Evolutionary conservation across 1,139 yeast species (phyloP).

Genomic region (Meyerozyma sp.): DNA sequence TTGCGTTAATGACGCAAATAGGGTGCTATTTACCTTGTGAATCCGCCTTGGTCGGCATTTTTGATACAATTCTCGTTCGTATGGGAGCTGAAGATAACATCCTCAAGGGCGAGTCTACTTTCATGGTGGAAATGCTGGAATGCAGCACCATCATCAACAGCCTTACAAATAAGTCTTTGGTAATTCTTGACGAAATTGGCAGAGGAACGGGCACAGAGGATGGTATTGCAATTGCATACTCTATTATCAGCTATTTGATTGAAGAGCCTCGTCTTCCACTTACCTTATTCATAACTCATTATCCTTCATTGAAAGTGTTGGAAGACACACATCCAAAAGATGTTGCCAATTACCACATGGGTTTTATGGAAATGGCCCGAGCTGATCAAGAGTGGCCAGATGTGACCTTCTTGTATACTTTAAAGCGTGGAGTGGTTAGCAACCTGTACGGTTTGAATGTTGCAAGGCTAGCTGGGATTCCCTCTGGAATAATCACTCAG

Average conservation of each 20-base stretch:
- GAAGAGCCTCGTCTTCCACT: slow-evolving; percentile 43
- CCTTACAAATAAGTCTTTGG: slow-evolving; percentile 46
- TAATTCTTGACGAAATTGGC: slow-evolving; percentile 63
- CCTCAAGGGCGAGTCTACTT: slow-evolving; percentile 65
- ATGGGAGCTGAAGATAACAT: slow-evolving; percentile 78
- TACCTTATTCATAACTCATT: slow-evolving; percentile 81
- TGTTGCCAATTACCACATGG: slow-evolving; percentile 71
- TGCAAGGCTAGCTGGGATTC: slow-evolving; percentile 65
- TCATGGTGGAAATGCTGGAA: slow-evolving; percentile 70
- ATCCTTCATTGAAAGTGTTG: slow-evolving; percentile 62
- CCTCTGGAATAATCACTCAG: slow-evolving; percentile 38
- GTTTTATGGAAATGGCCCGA: slow-evolving; percentile 46
- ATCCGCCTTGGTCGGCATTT: slow-evolving; percentile 48
- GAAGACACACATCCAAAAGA: slow-evolving; percentile 32
- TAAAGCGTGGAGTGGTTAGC: slow-evolving; percentile 54
- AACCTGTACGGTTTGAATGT: slow-evolving; percentile 77
- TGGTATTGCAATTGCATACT: slow-evolving; percentile 81
- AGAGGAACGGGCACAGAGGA: slow-evolving; percentile 86
- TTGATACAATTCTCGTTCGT: slow-evolving; percentile 50
- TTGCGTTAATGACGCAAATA: slow-evolving; percentile 48
- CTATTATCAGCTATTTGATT: slow-evolving; percentile 64
- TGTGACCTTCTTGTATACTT: slow-evolving; percentile 56
- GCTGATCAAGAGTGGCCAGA: slow-evolving; percentile 32
- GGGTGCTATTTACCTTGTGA: slow-evolving; percentile 43
- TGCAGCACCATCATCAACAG: slow-evolving; percentile 50